Evolutionary conservation across 2,329 filamentous ascomycete genomes (phyloP).

Genomic region (Claviceps fusiformis): DNA sequence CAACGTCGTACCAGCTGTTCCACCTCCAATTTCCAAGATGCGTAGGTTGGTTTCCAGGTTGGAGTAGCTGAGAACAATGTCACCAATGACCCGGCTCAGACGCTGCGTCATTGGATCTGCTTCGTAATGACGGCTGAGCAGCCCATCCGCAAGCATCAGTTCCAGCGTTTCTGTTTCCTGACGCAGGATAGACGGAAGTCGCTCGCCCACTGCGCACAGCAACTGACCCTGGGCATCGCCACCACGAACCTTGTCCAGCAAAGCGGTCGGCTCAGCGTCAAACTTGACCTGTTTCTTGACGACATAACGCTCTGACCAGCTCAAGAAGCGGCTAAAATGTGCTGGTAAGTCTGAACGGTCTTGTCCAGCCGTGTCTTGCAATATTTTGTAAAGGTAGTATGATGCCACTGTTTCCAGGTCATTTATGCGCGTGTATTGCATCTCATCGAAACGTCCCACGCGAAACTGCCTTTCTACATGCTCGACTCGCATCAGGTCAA

Average conservation of each 20-base stretch:
- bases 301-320: slow-evolving; percentile 8
- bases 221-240: slow-evolving; percentile 11
- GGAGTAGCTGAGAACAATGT: background rate
- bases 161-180: slow-evolving; percentile 13
- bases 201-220: slow-evolving; percentile 12
- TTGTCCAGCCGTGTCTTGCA: slow-evolving; percentile 10
- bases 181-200: slow-evolving; percentile 13
- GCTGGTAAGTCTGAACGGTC: slow-evolving; percentile 10
- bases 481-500: slow-evolving; percentile 10
- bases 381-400: slow-evolving; percentile 11
- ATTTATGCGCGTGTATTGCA: slow-evolving; percentile 12
- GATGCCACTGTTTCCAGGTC: slow-evolving; percentile 8
- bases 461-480: slow-evolving; percentile 14
- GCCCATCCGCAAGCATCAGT: slow-evolving; percentile 15
- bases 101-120: slow-evolving; percentile 1
- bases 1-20: slow-evolving; percentile 28
- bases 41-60: slow-evolving; percentile 28
- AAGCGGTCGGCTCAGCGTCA: slow-evolving; percentile 1
- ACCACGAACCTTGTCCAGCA: background rate
- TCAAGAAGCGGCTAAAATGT: slow-evolving; percentile 10
- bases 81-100: background rate
- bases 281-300: slow-evolving; percentile 2
- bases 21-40: slow-evolving; percentile 28
- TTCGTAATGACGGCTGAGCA: slow-evolving; percentile 11
- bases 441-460: slow-evolving; percentile 12